Evolutionary conservation across 352 stramenopile genomes (phyloP), one percentile per base, ranked within the genome.

Genomic region (Plasmopara muralis): DNA sequence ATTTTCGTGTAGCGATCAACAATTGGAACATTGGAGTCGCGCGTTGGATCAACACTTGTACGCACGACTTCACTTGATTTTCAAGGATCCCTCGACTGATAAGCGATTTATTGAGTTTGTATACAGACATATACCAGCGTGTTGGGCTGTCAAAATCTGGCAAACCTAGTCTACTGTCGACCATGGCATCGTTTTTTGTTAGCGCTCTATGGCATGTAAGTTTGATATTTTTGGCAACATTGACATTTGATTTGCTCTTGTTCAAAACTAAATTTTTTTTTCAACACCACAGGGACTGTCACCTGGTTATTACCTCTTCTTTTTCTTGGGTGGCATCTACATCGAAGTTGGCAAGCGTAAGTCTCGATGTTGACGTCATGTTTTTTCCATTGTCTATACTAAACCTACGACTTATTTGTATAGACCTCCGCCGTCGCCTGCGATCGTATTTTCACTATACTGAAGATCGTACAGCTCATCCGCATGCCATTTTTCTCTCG

Each of bases 1-100:
- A 86, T 57, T 70, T 93, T 47, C 83, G 83, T 41, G 81, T 90
- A 15, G 81, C 77, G 18, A 91, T 91, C 55, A 93, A 93, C 68
- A 89, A 87, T 66, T 93, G 83, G 83, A 93, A 93, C 65, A 93
- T 85, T 42, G 83, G 83, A 13, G 83, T 93, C 46, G 83, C 83
- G 13, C 70, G 69, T 29, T 93, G 83, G 83, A 85, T 88, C 55
- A 91, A 93, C 60, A 91, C 83, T 15, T 93, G 79, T 88, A 70
- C 39, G 72, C 59, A 13, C 14, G 5, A 30, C 29, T 50, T 44
- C 20, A 6, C 14, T 29, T 14, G 9, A n/a, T 14, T 9, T 41
- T 44, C 8, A 18, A 31, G 2, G 14, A n/a, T 45, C 20, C 20
- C 20, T 25, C 3, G 20, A 25, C 20, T 25, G 20, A 25, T 25